Evolutionary conservation across 2,329 filamentous ascomycete species (phyloP).

Genomic region (Cytospora leucostoma): DNA sequence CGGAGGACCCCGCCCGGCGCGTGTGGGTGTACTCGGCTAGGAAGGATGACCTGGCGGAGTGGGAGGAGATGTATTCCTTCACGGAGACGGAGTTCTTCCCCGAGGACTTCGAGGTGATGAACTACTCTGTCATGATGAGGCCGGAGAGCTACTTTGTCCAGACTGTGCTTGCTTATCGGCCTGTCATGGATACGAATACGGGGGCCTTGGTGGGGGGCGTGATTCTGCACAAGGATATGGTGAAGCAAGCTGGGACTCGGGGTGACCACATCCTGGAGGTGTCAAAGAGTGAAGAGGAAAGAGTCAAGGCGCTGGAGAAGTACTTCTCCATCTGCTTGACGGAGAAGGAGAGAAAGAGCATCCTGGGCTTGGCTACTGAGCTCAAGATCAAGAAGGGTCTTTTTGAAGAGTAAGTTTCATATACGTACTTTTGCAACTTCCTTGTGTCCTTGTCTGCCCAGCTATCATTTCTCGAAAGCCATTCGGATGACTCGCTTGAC

Average conservation of each 20-base stretch:
- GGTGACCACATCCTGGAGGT: conserved; percentile 44
- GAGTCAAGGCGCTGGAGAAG: conserved; percentile 49
- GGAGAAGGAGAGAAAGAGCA: conserved; percentile 49
- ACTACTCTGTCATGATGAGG: conserved; percentile 40
- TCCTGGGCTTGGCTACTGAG: conserved; percentile 42
- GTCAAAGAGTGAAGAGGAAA: conserved; percentile 49
- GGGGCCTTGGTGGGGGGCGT: conserved; percentile 37
- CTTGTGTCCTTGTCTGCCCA: neutral
- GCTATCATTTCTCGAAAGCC: too few relatives aligned
- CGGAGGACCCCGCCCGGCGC: conserved; percentile 36
- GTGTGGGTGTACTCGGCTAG: conserved; percentile 44
- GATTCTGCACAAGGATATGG: conserved; percentile 47
- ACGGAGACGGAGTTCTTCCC: conserved; percentile 50
- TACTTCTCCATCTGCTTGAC: conserved; percentile 53
- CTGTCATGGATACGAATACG: conserved; percentile 32
- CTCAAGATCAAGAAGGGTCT: conserved; percentile 23
- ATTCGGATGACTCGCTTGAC: too few relatives aligned
- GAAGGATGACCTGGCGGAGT: conserved; percentile 38
- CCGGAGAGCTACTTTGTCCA: conserved; percentile 43
- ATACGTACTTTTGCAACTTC: neutral
- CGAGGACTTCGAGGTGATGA: conserved; percentile 51
- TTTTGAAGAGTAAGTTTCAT: neutral
- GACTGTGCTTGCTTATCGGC: conserved; percentile 40
- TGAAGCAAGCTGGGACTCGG: conserved; percentile 46
- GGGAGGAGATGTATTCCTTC: conserved; percentile 53